phyloP scores from a whole-genome alignment of 768 basidiomycete genomes.

The Lentinula detonsa region DNA sequence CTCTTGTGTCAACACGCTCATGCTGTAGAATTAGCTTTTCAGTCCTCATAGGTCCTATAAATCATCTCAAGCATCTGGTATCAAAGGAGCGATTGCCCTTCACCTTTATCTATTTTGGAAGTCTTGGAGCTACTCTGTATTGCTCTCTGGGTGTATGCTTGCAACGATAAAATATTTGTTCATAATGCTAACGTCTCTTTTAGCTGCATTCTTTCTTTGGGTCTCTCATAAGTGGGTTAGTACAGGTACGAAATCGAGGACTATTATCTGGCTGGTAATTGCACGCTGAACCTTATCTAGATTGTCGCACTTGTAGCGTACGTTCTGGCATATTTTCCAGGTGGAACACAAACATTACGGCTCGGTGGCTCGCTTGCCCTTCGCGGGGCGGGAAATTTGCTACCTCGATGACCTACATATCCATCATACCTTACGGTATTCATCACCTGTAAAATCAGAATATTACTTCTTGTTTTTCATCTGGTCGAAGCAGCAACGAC shows the following conservation, averaged over 20 bases:
- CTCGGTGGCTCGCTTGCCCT: slow-evolving; percentile 78
- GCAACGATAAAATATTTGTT: not conserved
- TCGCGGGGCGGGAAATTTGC: slow-evolving; percentile 75
- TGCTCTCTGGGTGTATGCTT: slow-evolving; percentile 80
- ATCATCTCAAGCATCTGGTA: slow-evolving; percentile 84
- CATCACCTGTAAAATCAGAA: not conserved
- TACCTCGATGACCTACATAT: slow-evolving; percentile 59
- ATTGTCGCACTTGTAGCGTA: slow-evolving; percentile 84
- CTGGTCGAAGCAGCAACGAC: too few relatives aligned
- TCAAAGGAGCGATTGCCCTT: slow-evolving; percentile 84
- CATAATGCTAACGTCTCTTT: not conserved
- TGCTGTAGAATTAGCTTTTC: slow-evolving; percentile 49
- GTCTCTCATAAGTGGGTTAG: slow-evolving; percentile 72
- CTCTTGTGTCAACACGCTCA: not conserved
- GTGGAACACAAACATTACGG: slow-evolving; percentile 73
- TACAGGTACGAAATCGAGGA: slow-evolving; percentile 49
- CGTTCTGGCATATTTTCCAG: slow-evolving; percentile 93
- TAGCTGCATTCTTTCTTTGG: slow-evolving; percentile 83
- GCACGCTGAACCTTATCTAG: slow-evolving; percentile 22
- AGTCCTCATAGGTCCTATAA: slow-evolving; percentile 84
- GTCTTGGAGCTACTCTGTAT: slow-evolving; percentile 82
- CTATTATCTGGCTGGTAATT: not conserved
- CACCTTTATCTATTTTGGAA: slow-evolving; percentile 74
- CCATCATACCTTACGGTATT: not conserved
- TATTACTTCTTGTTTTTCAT: not conserved